Percentiles rank a stretch among this genome's conserved stretches.
Evolutionary conservation across 345 rosid species (phyloP).

Genomic region (Populus davidiana): DNA sequence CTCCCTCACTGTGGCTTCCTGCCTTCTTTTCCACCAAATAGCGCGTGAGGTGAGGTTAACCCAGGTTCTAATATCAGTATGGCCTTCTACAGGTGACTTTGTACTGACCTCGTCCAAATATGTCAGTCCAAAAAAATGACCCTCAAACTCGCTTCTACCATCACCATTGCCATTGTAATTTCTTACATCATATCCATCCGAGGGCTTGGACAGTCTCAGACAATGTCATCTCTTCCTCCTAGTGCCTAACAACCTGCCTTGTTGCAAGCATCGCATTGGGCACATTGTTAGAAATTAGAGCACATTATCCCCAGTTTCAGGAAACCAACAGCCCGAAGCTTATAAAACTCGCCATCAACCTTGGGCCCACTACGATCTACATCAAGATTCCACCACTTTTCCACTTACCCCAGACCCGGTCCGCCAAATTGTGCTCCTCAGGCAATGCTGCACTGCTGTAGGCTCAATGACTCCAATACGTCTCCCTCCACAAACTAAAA

Average conservation of each 20-base stretch:
- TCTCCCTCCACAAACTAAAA: not conserved
- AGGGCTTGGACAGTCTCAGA: slow-evolving; percentile 32
- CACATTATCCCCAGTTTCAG: slow-evolving; percentile 4
- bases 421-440: not conserved
- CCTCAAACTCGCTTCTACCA: slow-evolving; percentile 22
- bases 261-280: not conserved
- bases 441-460: not conserved
- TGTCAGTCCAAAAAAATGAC: not conserved
- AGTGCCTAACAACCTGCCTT: not conserved
- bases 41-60: not conserved
- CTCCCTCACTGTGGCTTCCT: slow-evolving; percentile 5
- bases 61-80: slow-evolving; percentile 5
- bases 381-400: not conserved
- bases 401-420: not conserved
- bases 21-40: slow-evolving; percentile 20
- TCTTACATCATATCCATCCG: slow-evolving; percentile 39
- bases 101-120: slow-evolving; percentile 36
- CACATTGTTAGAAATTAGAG: not conserved
- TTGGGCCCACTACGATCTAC: not conserved
- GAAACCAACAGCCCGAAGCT: not conserved
- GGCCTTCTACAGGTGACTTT: not conserved
- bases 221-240: not conserved
- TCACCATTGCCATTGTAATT: slow-evolving; percentile 24
- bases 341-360: not conserved
- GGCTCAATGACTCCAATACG: not conserved